These are phyloP conservation scores for Casuarina glauca DNA, from an alignment of 306 rosid genomes.

Conservation along the genomic window DNA sequence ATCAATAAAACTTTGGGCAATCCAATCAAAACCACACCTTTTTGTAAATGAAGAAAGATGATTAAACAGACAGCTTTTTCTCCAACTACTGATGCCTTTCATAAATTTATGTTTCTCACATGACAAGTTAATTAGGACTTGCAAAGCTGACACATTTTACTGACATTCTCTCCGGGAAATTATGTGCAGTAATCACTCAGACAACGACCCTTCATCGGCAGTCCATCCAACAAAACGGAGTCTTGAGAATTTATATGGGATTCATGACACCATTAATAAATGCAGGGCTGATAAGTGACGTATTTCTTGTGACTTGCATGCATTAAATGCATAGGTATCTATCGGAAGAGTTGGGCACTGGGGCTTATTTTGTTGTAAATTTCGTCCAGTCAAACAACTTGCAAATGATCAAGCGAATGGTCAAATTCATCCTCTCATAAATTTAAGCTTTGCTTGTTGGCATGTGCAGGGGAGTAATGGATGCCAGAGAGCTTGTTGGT, in stretches of 20 bases:
- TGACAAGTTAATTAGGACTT: conserved; percentile 11
- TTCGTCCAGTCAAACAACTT: too few species aligned
- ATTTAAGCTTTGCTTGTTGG: too few species aligned
- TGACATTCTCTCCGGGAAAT: conserved; percentile 19
- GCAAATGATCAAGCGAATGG: too few species aligned
- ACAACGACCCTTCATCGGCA: conserved; percentile 16
- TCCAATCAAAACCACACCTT: conserved; percentile 52
- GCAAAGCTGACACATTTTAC: conserved; percentile 25
- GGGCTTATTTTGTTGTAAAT: too few species aligned
- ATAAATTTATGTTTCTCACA: conserved; percentile 27
- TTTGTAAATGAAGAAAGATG: conserved; percentile 29
- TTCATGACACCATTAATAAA: too few species aligned
- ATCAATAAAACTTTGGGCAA: conserved; percentile 39
- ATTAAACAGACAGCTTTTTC: conserved; percentile 42
- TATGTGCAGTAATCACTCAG: conserved; percentile 9
- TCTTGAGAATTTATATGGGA: too few species aligned
- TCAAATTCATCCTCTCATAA: conserved; percentile 11
- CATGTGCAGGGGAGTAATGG: too few species aligned
- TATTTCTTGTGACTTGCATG: too few species aligned
- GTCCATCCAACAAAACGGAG: conserved; percentile 31
- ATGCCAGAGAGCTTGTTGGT: too few species aligned
- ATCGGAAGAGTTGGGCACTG: too few species aligned
- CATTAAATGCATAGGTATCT: too few species aligned
- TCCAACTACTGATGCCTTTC: conserved; percentile 39
- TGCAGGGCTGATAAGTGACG: too few species aligned